These are phyloP conservation scores for Pichia sp. DNA, from an alignment of 1,139 yeast species.

Conservation along the genomic window DNA sequence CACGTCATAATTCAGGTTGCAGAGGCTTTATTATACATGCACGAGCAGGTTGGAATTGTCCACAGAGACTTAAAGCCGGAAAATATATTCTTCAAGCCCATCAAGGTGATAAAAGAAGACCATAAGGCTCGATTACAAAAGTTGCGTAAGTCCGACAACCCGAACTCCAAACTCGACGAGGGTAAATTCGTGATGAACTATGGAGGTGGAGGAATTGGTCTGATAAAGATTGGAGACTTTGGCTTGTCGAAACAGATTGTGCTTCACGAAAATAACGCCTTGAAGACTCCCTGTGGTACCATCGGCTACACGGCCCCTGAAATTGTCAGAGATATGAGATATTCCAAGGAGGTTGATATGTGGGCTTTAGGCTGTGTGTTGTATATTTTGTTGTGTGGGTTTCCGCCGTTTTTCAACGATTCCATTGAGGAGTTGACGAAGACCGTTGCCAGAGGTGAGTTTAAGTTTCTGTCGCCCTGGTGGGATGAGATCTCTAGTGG, in stretches of 20 bases:
- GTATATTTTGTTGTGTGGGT: conserved; percentile 87
- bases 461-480: conserved; percentile 85
- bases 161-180: conserved; percentile 70
- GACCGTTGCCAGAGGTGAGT: conserved; percentile 81
- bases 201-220: conserved; percentile 90
- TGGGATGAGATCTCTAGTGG: conserved; percentile 88
- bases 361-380: conserved; percentile 95
- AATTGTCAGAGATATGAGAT: conserved; percentile 79
- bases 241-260: conserved; percentile 84
- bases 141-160: conserved; percentile 73
- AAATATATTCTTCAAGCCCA: conserved; percentile 78
- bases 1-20: conserved; percentile 86
- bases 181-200: conserved; percentile 72
- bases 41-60: conserved; percentile 77
- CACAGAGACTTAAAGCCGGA: conserved; percentile 97
- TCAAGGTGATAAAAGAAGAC: conserved; percentile 41
- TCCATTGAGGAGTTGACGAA: conserved; percentile 73
- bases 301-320: conserved; percentile 95
- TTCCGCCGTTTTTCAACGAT: conserved; percentile 95
- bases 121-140: conserved; percentile 45
- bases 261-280: conserved; percentile 47
- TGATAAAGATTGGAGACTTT: conserved; percentile 80
- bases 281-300: conserved; percentile 83
- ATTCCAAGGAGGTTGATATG: conserved; percentile 88
- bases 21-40: conserved; percentile 75